phyloP scores from a whole-genome alignment of 805 yeast genomes.

The Teunomyces cretensis region DNA sequence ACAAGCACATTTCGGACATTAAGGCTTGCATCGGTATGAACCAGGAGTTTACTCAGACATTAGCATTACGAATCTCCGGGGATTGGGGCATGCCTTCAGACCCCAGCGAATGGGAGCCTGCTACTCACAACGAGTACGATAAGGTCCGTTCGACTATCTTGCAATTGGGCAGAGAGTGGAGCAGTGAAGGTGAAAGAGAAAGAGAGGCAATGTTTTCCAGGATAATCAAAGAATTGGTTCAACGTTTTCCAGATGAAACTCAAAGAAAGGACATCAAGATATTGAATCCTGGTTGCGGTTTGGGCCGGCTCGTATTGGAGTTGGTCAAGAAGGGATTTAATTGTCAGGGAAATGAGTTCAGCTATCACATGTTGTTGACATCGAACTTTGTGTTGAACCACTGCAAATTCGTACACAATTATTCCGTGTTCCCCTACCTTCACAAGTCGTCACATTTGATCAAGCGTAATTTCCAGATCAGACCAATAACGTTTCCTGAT shows the following conservation, averaged over 20 bases:
- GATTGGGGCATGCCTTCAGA: slow-evolving; percentile 50
- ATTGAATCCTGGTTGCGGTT: slow-evolving; percentile 64
- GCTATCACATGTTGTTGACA: slow-evolving; percentile 61
- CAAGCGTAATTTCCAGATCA: slow-evolving; percentile 45
- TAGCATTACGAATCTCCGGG: slow-evolving; percentile 44
- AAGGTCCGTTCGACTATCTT: slow-evolving; percentile 57
- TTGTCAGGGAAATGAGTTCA: slow-evolving; percentile 68
- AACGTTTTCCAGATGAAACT: slow-evolving; percentile 34
- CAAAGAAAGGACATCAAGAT: slow-evolving; percentile 41
- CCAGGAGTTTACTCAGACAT: slow-evolving; percentile 38
- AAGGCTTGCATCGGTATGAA: slow-evolving; percentile 46
- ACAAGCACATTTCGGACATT: slow-evolving; percentile 38
- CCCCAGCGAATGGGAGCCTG: slow-evolving; percentile 42
- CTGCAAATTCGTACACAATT: slow-evolving; percentile 37
- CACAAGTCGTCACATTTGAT: slow-evolving; percentile 49
- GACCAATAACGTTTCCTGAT: slow-evolving; percentile 58
- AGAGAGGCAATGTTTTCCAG: slow-evolving; percentile 38
- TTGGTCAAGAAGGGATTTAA: slow-evolving; percentile 54
- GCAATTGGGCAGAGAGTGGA: slow-evolving; percentile 65
- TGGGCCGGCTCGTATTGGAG: slow-evolving; percentile 59
- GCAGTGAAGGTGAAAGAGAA: slow-evolving; percentile 49
- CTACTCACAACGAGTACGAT: slow-evolving; percentile 47
- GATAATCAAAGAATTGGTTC: slow-evolving; percentile 35
- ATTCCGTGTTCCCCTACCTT: slow-evolving; percentile 53
- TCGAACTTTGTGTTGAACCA: slow-evolving; percentile 56